phyloP scores from a whole-genome alignment of 1,284 basidiomycete species.

The Moesziomyces sp. region DNA sequence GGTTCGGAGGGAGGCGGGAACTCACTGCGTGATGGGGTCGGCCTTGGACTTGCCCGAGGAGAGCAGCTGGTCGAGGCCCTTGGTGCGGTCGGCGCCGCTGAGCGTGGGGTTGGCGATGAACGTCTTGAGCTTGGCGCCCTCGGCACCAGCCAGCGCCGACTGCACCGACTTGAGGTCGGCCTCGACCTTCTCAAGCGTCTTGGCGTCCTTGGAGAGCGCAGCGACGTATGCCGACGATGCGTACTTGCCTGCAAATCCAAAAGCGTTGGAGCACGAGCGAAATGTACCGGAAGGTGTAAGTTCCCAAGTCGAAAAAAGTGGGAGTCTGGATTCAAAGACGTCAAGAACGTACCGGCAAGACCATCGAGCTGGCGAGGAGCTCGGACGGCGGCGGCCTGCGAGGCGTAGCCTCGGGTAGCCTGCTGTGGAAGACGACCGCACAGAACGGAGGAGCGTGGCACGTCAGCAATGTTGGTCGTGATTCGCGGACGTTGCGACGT shows the following conservation, averaged over 20 bases:
- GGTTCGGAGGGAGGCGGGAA: not conserved
- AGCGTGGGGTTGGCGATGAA: conserved; percentile 91
- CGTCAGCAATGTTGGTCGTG: not conserved
- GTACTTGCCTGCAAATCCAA: conserved; percentile 81
- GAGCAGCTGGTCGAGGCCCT: conserved; percentile 78
- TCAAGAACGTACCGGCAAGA: conserved; percentile 52
- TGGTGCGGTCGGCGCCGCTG: conserved; percentile 78
- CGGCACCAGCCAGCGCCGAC: conserved; percentile 57
- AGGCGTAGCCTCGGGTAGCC: conserved; percentile 66
- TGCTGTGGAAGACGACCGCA: conserved; percentile 12
- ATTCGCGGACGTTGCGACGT: not conserved
- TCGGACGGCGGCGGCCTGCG: conserved; percentile 57
- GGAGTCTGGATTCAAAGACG: not conserved
- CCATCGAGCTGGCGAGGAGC: conserved; percentile 63
- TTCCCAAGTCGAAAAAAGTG: not conserved
- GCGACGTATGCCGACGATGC: conserved; percentile 93
- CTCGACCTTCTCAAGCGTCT: conserved; percentile 67
- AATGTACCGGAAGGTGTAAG: not conserved
- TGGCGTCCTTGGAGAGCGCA: conserved; percentile 78
- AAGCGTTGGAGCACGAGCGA: not conserved
- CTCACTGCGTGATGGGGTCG: conserved; percentile 64
- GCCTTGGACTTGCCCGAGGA: conserved; percentile 60
- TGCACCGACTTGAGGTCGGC: conserved; percentile 76
- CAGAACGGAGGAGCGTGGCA: not conserved
- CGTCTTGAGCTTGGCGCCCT: conserved; percentile 73